Percentiles rank a stretch among this genome's conserved stretches.
Conservation (phyloP, 2,329 filamentous ascomycete genomes). For the Sporothrix pseudoabietina region DNA sequence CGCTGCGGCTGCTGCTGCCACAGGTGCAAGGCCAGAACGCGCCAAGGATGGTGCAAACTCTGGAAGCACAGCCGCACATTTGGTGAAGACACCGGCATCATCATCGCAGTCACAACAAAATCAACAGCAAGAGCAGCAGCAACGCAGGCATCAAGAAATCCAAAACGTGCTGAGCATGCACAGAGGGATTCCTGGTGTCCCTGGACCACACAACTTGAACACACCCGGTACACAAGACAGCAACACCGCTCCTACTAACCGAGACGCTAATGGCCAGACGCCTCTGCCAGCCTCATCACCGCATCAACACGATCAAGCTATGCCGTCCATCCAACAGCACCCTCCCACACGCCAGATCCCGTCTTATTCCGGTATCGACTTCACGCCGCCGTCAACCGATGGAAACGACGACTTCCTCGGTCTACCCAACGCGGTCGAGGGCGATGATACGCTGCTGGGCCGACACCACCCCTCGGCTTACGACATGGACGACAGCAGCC, state of each 20-base stretch:
- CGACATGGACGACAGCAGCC: constrained; percentile 19
- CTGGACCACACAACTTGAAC: neutral
- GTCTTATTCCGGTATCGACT: constrained; percentile 21
- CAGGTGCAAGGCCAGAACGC: neutral
- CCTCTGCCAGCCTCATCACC: neutral
- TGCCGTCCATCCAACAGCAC: constrained; percentile 2
- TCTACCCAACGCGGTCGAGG: neutral
- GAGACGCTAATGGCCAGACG: neutral
- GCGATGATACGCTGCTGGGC: neutral
- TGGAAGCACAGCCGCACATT: too few relatives aligned
- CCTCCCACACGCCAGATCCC: constrained; percentile 13
- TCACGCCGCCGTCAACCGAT: constrained; percentile 28
- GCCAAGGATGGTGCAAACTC: neutral
- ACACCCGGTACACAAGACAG: neutral
- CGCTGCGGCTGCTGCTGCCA: neutral
- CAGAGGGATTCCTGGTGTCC: constrained; percentile 4
- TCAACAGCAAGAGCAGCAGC: neutral
- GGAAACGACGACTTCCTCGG: constrained; percentile 26
- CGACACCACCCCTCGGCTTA: constrained; percentile 7
- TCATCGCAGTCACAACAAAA: neutral
- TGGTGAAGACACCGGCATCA: neutral
- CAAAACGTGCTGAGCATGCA: constrained; percentile 7
- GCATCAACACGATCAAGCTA: neutral
- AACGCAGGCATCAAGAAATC: constrained; percentile 13
- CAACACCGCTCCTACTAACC: neutral